Evolutionary conservation across 73 alveolate genomes (phyloP).

Genomic region (Paramecium sonneborni): DNA sequence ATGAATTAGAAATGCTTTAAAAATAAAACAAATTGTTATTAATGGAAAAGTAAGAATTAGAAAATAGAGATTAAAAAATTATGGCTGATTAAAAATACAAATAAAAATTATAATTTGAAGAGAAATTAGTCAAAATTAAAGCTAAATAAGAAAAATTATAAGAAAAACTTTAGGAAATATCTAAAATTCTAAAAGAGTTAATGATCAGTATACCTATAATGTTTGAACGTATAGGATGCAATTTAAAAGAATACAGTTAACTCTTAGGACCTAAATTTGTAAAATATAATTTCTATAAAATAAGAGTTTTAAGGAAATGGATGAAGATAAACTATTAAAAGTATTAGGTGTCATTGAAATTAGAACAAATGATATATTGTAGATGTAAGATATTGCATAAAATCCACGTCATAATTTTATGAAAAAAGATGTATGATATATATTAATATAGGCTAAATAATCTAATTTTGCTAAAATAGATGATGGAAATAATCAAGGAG

Average conservation of each 20-base stretch:
- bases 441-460: background rate
- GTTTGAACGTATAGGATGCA: constrained; percentile 50
- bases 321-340: constrained; percentile 48
- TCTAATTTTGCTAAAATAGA: constrained; percentile 3
- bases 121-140: background rate
- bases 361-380: constrained; percentile 36
- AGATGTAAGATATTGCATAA: constrained; percentile 41
- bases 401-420: constrained; percentile 35
- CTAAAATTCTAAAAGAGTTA: constrained; percentile 27
- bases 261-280: constrained; percentile 30
- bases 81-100: constrained; percentile 35
- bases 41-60: constrained; percentile 11
- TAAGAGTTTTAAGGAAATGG: constrained; percentile 42
- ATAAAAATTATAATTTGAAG: background rate
- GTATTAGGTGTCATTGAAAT: constrained; percentile 48
- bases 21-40: background rate
- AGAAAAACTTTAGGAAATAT: background rate
- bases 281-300: background rate
- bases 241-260: constrained; percentile 11
- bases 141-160: background rate
- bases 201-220: constrained; percentile 48
- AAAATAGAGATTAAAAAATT: background rate
- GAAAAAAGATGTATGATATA: background rate
- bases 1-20: constrained; percentile 36
- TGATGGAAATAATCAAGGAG: constrained; percentile 1